phyloP scores from a whole-genome alignment of 805 yeast genomes.

The Zygosaccharomyces gambellarensis region DNA sequence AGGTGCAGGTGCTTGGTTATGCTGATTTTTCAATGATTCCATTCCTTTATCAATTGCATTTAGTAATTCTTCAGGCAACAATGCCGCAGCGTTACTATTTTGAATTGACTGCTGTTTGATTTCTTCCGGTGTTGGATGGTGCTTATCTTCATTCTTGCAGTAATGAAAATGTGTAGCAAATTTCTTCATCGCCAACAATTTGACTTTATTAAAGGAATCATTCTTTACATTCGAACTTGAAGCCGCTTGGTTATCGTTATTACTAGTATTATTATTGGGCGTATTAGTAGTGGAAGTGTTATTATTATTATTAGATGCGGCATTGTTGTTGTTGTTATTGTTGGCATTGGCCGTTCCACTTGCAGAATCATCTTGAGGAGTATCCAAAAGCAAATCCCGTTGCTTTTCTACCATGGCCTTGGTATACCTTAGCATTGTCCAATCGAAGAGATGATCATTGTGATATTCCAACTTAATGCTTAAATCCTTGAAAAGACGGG shows the following conservation, averaged over 20 bases:
- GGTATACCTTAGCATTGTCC: conserved; percentile 62
- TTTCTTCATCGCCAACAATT: conserved; percentile 33
- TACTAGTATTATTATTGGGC: conserved; percentile 16
- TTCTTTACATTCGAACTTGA: conserved; percentile 20
- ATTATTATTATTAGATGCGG: conserved; percentile 7
- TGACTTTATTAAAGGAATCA: conserved; percentile 34
- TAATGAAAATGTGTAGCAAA: conserved; percentile 37
- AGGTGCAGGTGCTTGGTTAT: conserved; percentile 10
- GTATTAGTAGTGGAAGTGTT: conserved; percentile 10
- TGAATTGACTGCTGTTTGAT: conserved; percentile 31
- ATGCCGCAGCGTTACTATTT: conserved; percentile 26
- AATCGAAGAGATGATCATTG: conserved; percentile 92
- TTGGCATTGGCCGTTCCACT: neutral
- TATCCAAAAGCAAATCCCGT: conserved; percentile 16
- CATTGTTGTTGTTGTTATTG: conserved; percentile 3
- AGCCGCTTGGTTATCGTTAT: conserved; percentile 7
- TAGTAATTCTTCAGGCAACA: conserved; percentile 28
- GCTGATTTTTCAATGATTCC: conserved; percentile 29
- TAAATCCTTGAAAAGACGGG: conserved; percentile 84
- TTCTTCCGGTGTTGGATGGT: conserved; percentile 35
- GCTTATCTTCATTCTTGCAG: conserved; percentile 29
- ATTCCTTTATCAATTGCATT: conserved; percentile 32
- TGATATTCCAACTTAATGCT: conserved; percentile 82
- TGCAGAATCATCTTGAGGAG: conserved; percentile 5
- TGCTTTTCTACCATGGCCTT: conserved; percentile 36